Evolutionary conservation across 148 eudicot species (phyloP).

Genomic region (Spergularia marina): DNA sequence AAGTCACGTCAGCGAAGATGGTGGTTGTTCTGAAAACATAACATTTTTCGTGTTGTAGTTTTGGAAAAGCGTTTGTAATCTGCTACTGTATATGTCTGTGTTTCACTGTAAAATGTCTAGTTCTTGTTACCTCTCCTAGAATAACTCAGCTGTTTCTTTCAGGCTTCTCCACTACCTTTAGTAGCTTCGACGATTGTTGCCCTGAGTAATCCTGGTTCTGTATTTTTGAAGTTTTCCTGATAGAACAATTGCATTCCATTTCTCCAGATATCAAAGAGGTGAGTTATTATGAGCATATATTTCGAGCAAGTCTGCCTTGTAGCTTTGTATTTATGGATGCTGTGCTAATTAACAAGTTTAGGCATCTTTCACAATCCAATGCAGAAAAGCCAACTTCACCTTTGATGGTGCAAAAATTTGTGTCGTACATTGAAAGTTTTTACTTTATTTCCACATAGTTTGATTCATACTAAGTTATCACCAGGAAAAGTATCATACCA

Average conservation of each 20-base stretch:
- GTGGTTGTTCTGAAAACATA: conserved; percentile 57
- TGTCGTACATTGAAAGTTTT: not conserved
- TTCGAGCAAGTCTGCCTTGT: not conserved
- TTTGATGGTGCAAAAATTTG: not conserved
- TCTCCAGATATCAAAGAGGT: not conserved
- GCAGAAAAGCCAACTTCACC: not conserved
- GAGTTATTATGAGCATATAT: not conserved
- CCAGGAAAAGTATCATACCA: not conserved
- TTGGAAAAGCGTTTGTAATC: not conserved
- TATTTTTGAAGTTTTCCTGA: not conserved
- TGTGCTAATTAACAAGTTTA: not conserved
- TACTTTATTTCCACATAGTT: conserved; percentile 1
- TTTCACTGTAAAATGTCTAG: not conserved
- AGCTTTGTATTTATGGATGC: not conserved
- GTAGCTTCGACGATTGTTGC: not conserved
- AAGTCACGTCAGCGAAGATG: conserved; percentile 45
- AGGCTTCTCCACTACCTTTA: not conserved
- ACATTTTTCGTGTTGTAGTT: not conserved
- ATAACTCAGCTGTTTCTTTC: not conserved
- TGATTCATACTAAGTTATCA: not conserved
- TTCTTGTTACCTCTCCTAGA: not conserved
- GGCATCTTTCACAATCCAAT: not conserved
- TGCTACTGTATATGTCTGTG: conserved; percentile 4
- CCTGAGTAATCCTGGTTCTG: not conserved
- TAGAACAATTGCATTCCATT: not conserved